Conservation (phyloP, 768 basidiomycete species). For the Calocybe gangraenosa region DNA sequence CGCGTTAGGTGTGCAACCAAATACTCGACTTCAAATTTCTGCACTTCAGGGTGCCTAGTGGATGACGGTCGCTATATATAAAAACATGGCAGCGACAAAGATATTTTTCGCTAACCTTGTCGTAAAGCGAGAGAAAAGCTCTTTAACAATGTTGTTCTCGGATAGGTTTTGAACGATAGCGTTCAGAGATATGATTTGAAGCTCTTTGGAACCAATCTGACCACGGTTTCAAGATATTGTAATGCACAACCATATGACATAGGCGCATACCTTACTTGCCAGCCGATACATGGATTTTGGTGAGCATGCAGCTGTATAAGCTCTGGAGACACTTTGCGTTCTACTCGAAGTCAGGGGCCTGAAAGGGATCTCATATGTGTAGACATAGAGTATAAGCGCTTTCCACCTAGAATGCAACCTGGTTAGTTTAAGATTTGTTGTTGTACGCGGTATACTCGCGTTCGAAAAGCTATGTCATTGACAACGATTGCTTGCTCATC, state of each 20-base stretch:
- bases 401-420: constrained; percentile 26
- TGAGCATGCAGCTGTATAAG: constrained; percentile 24
- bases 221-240: not conserved
- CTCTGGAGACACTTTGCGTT: not conserved
- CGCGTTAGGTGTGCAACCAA: constrained; percentile 5
- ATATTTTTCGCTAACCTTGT: constrained; percentile 14
- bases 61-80: not conserved
- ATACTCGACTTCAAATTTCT: constrained; percentile 6
- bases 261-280: constrained; percentile 29
- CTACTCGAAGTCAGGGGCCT: constrained; percentile 18
- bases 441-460: constrained; percentile 8
- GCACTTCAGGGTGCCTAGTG: constrained; percentile 13
- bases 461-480: constrained; percentile 17
- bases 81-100: not conserved
- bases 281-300: constrained; percentile 43
- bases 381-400: constrained; percentile 34
- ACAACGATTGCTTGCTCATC: constrained; percentile 14
- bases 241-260: not conserved
- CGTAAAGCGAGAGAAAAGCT: constrained; percentile 22
- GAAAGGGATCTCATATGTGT: constrained; percentile 30
- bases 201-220: constrained; percentile 18
- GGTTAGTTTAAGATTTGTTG: not conserved
- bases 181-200: constrained; percentile 16
- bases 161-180: constrained; percentile 15
- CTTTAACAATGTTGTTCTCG: constrained; percentile 20